Percentiles rank a stretch among this genome's conserved stretches.
Evolutionary conservation across 2,329 filamentous ascomycete genomes (phyloP).

Genomic region (Fusarium neocosmosporiellum): DNA sequence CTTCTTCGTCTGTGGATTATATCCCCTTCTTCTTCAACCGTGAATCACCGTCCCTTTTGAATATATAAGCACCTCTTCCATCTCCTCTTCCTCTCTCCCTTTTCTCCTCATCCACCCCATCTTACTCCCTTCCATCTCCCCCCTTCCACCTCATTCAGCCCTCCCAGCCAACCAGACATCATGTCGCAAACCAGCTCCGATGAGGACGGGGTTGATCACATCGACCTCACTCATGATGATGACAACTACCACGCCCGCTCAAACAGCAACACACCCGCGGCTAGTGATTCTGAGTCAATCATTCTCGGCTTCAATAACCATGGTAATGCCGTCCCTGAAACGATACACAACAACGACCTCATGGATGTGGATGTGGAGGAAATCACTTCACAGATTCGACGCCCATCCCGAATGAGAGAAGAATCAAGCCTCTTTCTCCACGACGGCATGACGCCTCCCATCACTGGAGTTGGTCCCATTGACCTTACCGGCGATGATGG

Average conservation of each 20-base stretch:
- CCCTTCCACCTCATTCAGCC: too few species aligned
- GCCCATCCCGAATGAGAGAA: background rate
- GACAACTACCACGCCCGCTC: too few species aligned
- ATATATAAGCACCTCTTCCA: background rate
- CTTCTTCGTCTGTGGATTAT: too few species aligned
- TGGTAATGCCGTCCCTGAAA: too few species aligned
- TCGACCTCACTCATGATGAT: constrained; percentile 17
- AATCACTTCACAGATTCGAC: too few species aligned
- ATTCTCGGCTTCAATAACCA: too few species aligned
- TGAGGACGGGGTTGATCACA: background rate
- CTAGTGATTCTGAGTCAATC: too few species aligned
- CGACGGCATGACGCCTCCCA: background rate
- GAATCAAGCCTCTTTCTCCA: background rate
- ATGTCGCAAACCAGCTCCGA: constrained; percentile 19
- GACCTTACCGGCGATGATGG: background rate
- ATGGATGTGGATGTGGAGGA: background rate
- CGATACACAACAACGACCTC: too few species aligned
- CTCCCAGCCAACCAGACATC: background rate
- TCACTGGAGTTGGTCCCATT: background rate
- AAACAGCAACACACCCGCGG: too few species aligned
- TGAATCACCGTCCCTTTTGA: background rate
- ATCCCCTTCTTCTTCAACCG: too few species aligned
- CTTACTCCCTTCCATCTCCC: background rate
- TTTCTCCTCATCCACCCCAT: background rate
- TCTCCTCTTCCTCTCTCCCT: constrained; percentile 1